These are phyloP conservation scores for Bretschneidera sinensis DNA, from an alignment of 345 rosid genomes.

Conservation along the genomic window DNA sequence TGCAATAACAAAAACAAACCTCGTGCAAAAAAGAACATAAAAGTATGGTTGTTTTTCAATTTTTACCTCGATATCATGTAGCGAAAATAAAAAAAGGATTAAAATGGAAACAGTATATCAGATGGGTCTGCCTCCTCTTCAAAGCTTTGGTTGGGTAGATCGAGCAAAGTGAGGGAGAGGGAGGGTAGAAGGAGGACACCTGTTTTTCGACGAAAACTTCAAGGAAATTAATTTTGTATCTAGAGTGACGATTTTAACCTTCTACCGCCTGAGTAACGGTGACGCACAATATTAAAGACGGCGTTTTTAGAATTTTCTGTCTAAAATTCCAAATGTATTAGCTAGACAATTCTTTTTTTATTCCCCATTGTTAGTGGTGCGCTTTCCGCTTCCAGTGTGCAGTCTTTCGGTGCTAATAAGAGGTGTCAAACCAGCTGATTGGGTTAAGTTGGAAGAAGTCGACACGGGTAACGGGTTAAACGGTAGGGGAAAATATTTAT, in stretches of 20 bases:
- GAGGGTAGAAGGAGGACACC: not conserved
- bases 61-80: not conserved
- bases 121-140: not conserved
- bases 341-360: no score
- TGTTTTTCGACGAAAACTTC: conserved; percentile 23
- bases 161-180: conserved; percentile 1
- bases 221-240: conserved; percentile 14
- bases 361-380: no score
- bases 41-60: not conserved
- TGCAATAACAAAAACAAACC: not conserved
- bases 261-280: not conserved
- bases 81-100: conserved; percentile 5
- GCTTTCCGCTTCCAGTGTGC: no score
- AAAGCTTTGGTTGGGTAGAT: conserved; percentile 15
- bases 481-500: no score
- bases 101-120: not conserved
- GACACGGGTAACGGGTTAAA: no score
- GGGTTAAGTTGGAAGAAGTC: no score
- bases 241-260: conserved; percentile 23
- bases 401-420: no score
- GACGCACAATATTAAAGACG: not conserved
- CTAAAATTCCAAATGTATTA: no score
- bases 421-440: no score
- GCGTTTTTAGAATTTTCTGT: no score
- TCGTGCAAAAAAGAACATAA: not conserved